These are phyloP conservation scores for Ormosia emarginata DNA, from an alignment of 306 rosid species.

Conservation along the genomic window DNA sequence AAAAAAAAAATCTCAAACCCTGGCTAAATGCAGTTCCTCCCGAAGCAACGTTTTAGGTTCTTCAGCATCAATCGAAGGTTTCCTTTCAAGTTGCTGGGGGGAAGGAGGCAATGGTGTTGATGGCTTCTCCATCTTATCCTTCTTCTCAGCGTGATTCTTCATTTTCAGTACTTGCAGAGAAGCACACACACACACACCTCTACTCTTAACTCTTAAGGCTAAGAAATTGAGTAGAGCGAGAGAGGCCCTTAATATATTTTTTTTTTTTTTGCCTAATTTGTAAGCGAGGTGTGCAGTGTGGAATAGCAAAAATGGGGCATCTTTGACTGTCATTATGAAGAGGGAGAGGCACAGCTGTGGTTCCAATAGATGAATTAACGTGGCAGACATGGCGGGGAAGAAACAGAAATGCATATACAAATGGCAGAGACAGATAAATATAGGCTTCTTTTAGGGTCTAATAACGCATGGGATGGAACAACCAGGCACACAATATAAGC, in stretches of 20 bases:
- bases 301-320: neutral
- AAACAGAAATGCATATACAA: constrained; percentile 30
- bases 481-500: neutral
- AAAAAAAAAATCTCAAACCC: constrained; percentile 20
- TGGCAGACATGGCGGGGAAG: constrained; percentile 38
- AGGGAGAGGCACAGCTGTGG: constrained; percentile 24
- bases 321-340: constrained; percentile 41
- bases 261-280: neutral
- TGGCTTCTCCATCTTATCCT: neutral
- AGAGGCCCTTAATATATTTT: neutral
- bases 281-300: neutral
- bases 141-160: neutral
- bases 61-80: constrained; percentile 36
- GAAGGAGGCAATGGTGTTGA: neutral
- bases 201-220: neutral
- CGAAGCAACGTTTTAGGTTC: constrained; percentile 44
- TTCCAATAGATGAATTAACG: constrained; percentile 28
- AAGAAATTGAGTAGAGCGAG: neutral
- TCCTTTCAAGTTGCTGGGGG: constrained; percentile 25
- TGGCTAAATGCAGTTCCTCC: constrained; percentile 31
- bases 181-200: neutral
- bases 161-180: neutral
- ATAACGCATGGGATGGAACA: neutral
- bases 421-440: constrained; percentile 20
- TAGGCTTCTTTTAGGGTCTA: neutral